A percentile compares a stretch with the other conserved stretches of the same genome.
Conservation (phyloP, 2,329 filamentous ascomycete species). For the Fusarium sulawesiense region DNA sequence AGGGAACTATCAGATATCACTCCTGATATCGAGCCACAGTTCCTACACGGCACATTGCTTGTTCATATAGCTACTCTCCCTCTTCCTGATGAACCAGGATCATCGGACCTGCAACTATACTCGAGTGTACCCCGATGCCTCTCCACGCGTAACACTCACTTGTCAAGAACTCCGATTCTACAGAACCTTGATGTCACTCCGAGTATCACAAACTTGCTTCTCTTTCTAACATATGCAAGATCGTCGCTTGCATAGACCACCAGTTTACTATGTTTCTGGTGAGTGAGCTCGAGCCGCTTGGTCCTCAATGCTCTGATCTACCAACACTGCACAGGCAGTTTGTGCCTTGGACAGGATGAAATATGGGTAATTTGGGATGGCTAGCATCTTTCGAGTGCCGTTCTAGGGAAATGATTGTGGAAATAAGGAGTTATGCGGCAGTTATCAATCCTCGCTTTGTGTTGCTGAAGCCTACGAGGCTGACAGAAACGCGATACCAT, state of each 20-base stretch:
- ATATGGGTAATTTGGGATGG: neutral
- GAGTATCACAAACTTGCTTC: neutral
- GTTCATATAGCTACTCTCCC: neutral
- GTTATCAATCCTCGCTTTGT: too few relatives aligned
- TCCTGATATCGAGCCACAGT: neutral
- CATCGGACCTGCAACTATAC: neutral
- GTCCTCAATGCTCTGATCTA: slow-evolving; percentile 10
- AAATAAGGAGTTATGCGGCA: neutral
- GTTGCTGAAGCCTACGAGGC: neutral
- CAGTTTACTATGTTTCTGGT: slow-evolving; percentile 6
- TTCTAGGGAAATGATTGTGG: neutral
- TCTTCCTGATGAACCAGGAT: neutral
- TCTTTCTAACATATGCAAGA: neutral
- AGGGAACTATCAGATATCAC: neutral
- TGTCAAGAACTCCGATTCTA: slow-evolving; percentile 20
- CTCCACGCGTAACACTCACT: slow-evolving; percentile 15
- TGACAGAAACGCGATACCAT: neutral
- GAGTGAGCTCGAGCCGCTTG: slow-evolving; percentile 10
- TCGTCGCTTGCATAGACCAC: neutral
- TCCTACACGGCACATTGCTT: neutral
- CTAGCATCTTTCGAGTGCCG: too few relatives aligned
- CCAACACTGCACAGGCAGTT: neutral
- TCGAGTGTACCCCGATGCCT: slow-evolving; percentile 1
- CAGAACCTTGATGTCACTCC: neutral
- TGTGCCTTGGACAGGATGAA: neutral